A percentile compares a stretch with the other conserved stretches of the same genome.
phyloP scores from a whole-genome alignment of 2,329 filamentous ascomycete species.

The Sporothrix phasma region DNA sequence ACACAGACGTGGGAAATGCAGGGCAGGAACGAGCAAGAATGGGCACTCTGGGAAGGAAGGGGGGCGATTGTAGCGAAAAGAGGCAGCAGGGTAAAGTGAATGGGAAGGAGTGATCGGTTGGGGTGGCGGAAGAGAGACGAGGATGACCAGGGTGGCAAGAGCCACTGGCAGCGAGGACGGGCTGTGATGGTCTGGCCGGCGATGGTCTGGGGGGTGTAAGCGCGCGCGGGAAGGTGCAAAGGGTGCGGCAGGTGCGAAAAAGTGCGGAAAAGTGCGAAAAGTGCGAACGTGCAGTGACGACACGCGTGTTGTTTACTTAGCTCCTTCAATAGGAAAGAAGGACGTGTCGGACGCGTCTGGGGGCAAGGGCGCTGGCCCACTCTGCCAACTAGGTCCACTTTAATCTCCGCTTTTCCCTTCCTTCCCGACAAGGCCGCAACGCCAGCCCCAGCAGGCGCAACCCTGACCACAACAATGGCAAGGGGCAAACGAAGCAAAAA shows the following conservation, averaged over 20 bases:
- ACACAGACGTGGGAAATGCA: neutral
- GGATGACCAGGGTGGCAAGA: slow-evolving; percentile 11
- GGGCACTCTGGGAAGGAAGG: neutral
- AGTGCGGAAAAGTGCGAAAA: neutral
- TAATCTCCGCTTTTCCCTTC: neutral
- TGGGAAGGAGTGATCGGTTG: slow-evolving; percentile 9
- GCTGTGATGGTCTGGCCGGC: neutral
- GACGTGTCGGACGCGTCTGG: slow-evolving; percentile 20
- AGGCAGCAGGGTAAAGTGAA: neutral
- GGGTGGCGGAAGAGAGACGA: neutral
- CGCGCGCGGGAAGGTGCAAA: slow-evolving; percentile 8
- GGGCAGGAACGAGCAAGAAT: neutral
- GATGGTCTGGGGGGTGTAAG: neutral
- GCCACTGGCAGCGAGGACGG: neutral
- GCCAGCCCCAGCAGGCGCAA: neutral
- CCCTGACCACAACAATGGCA: slow-evolving; percentile 8
- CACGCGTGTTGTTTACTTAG: slow-evolving; percentile 21
- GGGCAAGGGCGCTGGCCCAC: slow-evolving; percentile 4
- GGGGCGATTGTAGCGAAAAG: neutral
- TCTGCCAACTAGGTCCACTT: neutral
- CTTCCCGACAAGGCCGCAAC: slow-evolving; percentile 10
- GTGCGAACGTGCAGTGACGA: slow-evolving; percentile 8
- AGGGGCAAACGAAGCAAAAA: neutral
- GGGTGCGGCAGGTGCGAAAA: neutral
- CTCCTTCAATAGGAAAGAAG: slow-evolving; percentile 18